Conservation (phyloP, 106 monocot genomes). For the Dioscorea alata region DNA sequence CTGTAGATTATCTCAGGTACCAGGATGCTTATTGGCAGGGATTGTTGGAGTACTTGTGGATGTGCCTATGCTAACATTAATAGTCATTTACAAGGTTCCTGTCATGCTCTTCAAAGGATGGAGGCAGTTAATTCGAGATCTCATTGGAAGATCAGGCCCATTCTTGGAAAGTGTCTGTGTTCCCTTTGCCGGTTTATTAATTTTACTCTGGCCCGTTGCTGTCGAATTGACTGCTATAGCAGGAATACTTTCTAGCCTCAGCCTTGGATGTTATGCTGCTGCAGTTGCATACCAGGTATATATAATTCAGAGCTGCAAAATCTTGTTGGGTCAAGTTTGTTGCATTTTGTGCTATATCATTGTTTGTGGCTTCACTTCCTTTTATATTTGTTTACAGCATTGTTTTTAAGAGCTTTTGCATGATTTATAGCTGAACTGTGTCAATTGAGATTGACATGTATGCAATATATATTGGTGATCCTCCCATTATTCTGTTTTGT, state of each 20-base stretch:
- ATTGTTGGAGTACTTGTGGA: conserved; percentile 26
- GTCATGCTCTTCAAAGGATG: conserved; percentile 45
- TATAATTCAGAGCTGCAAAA: background rate
- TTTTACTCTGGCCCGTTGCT: conserved; percentile 39
- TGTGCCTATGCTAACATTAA: conserved; percentile 25
- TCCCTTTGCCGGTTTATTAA: conserved; percentile 41
- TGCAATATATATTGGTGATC: background rate
- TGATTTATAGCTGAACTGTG: no score
- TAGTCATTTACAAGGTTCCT: conserved; percentile 27
- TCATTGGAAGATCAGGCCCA: conserved; percentile 39
- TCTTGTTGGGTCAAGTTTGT: background rate
- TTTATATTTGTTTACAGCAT: no score
- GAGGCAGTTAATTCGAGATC: conserved; percentile 32
- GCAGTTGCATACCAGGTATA: conserved; percentile 38
- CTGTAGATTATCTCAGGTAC: conserved; percentile 20
- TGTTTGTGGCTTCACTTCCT: no score
- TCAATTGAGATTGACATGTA: no score
- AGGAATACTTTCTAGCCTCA: conserved; percentile 23
- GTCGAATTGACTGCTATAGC: conserved; percentile 18
- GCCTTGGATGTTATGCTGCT: conserved; percentile 34
- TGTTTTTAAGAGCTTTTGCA: no score
- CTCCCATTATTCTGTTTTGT: no score
- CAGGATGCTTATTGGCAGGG: conserved; percentile 24
- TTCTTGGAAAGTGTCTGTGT: conserved; percentile 42
- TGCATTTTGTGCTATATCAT: no score